These are phyloP conservation scores for Fusarium equiseti DNA, from an alignment of 2,329 filamentous ascomycete species.

Conservation along the genomic window DNA sequence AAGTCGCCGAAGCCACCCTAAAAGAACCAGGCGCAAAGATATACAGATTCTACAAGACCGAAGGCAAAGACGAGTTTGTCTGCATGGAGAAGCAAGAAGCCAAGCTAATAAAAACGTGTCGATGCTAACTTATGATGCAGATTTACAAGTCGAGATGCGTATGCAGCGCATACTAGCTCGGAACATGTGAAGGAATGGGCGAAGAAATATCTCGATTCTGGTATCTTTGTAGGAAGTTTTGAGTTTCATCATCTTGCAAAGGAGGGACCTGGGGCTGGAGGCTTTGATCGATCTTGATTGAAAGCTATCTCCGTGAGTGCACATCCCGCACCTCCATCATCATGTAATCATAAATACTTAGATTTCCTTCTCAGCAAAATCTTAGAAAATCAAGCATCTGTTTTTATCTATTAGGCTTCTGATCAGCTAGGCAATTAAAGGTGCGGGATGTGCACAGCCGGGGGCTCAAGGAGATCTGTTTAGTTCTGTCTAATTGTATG, in stretches of 20 bases:
- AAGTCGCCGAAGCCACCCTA: conserved; percentile 12
- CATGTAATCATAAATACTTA: no score
- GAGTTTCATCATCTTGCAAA: conserved; percentile 13
- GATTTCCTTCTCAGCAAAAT: no score
- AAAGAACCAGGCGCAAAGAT: conserved; percentile 16
- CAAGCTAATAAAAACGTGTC: rapidly evolving
- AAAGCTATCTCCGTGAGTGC: no score
- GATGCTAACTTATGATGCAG: background rate
- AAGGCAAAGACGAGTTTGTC: conserved; percentile 12
- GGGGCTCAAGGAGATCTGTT: no score
- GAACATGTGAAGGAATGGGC: conserved; percentile 21
- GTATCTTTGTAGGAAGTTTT: conserved; percentile 18
- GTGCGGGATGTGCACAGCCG: no score
- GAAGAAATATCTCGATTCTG: conserved; percentile 16
- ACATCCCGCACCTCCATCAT: no score
- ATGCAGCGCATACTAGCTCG: conserved; percentile 7
- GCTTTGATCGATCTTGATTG: conserved; percentile 12
- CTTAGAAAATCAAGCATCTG: no score
- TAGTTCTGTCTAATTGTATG: no score
- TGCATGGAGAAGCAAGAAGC: conserved; percentile 9
- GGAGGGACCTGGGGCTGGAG: conserved; percentile 7
- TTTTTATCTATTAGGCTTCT: no score
- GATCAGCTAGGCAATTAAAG: no score
- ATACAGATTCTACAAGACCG: conserved; percentile 24
- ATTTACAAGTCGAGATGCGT: conserved; percentile 11